Percentiles rank a stretch among this genome's conserved stretches.
phyloP scores from a whole-genome alignment of 305 asterid species.

The Solanum hybrid region DNA sequence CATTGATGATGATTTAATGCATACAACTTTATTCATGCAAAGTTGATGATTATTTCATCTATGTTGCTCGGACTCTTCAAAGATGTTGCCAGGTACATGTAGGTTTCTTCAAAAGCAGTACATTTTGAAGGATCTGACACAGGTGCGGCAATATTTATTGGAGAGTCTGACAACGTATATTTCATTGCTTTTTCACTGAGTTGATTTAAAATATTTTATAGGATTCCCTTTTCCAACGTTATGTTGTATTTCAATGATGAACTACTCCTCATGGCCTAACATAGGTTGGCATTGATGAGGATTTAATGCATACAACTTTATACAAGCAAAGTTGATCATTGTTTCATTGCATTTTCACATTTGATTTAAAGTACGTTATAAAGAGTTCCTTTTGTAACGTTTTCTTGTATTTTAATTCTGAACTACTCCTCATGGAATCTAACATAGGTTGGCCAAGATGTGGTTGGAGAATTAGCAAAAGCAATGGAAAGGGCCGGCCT shows the following conservation, averaged over 20 bases:
- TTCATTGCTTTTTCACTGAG: not conserved
- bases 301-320: not conserved
- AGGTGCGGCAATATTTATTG: not conserved
- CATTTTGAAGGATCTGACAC: not conserved
- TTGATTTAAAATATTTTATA: not conserved
- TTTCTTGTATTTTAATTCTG: not conserved
- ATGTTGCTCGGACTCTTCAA: not conserved
- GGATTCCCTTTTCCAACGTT: not conserved
- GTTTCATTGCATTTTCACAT: not conserved
- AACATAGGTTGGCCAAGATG: constrained; percentile 71
- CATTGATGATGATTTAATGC: not conserved
- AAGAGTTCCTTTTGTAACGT: not conserved
- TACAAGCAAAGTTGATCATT: not conserved
- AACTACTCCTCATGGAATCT: not conserved
- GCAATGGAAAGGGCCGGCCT: constrained; percentile 71
- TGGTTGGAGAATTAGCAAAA: constrained; percentile 57
- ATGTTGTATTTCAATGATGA: not conserved
- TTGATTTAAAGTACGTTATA: not conserved
- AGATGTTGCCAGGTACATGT: not conserved
- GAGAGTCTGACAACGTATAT: not conserved
- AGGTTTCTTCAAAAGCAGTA: not conserved
- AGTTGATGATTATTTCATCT: not conserved
- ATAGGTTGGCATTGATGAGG: constrained; percentile 39
- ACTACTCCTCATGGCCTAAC: not conserved
- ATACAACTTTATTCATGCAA: not conserved